A percentile compares a stretch with the other conserved stretches of the same genome.
phyloP scores from a whole-genome alignment of 306 rosid species.

The Cicer judaicum region DNA sequence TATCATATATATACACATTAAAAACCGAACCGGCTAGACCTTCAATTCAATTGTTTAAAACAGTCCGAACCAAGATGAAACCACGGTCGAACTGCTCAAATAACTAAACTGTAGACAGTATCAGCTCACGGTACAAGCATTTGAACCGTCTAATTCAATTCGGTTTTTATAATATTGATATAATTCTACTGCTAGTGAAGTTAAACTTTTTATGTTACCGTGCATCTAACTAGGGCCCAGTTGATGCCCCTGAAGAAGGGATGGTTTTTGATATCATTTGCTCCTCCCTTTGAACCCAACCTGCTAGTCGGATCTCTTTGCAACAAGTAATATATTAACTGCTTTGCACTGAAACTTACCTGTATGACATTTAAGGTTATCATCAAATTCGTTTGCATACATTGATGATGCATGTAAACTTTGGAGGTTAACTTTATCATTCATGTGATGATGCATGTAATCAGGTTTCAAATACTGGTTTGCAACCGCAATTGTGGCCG shows the following conservation, averaged over 20 bases:
- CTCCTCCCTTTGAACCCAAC: constrained; percentile 87
- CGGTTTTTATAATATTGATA: not conserved
- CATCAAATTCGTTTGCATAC: not conserved
- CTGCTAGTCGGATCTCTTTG: constrained; percentile 78
- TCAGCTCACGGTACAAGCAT: not conserved
- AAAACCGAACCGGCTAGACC: not conserved
- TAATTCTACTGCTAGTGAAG: not conserved
- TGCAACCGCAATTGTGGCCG: not conserved
- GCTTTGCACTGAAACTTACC: constrained; percentile 79
- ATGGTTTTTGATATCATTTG: constrained; percentile 76
- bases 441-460: not conserved
- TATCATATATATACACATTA: not conserved
- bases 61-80: not conserved
- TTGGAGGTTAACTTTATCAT: not conserved
- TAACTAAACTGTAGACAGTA: not conserved
- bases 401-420: not conserved
- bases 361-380: constrained; percentile 47
- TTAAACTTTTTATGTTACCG: constrained; percentile 54
- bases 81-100: not conserved
- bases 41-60: not conserved
- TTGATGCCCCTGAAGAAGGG: constrained; percentile 84
- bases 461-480: not conserved
- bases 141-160: not conserved
- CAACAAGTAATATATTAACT: constrained; percentile 71
- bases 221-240: constrained; percentile 92